These are phyloP conservation scores for Pseudozyma sp. DNA, from an alignment of 1,284 basidiomycete species.

Conservation along the genomic window DNA sequence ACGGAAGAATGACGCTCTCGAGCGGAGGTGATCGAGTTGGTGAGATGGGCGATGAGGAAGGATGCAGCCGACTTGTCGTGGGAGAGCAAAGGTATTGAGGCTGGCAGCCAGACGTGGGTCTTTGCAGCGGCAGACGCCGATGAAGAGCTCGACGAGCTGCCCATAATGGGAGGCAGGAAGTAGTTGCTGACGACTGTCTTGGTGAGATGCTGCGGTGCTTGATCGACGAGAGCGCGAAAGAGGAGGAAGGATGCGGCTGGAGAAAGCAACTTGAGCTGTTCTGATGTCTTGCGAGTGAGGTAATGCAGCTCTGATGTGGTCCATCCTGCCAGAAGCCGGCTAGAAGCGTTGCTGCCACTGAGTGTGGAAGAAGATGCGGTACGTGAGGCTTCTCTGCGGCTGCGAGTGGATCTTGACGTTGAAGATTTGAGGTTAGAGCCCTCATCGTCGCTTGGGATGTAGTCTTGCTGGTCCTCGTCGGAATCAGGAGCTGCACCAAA, in stretches of 20 bases:
- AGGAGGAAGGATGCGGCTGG: constrained; percentile 32
- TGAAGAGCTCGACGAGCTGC: background rate
- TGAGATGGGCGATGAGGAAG: constrained; percentile 28
- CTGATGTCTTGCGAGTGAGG: constrained; percentile 30
- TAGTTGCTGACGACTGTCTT: constrained; percentile 30
- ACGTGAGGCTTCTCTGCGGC: background rate
- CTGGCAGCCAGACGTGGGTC: constrained; percentile 38
- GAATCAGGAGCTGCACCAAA: constrained; percentile 39
- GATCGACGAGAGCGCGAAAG: constrained; percentile 21
- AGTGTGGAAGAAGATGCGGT: background rate
- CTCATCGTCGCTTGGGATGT: constrained; percentile 31
- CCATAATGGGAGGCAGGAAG: constrained; percentile 36
- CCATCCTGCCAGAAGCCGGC: constrained; percentile 28
- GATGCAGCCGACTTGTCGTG: constrained; percentile 33
- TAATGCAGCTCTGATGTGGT: constrained; percentile 40
- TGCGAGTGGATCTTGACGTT: constrained; percentile 12
- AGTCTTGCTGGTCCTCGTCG: constrained; percentile 36
- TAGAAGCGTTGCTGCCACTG: background rate
- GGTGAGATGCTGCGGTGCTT: constrained; percentile 28
- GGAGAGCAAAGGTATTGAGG: constrained; percentile 36
- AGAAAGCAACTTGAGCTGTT: constrained; percentile 38
- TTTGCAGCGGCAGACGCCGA: constrained; percentile 13
- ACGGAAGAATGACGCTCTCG: background rate
- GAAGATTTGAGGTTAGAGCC: background rate
- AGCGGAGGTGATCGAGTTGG: constrained; percentile 8